These are phyloP conservation scores for Silene uniflora DNA, from an alignment of 148 eudicot genomes.

Conservation along the genomic window DNA sequence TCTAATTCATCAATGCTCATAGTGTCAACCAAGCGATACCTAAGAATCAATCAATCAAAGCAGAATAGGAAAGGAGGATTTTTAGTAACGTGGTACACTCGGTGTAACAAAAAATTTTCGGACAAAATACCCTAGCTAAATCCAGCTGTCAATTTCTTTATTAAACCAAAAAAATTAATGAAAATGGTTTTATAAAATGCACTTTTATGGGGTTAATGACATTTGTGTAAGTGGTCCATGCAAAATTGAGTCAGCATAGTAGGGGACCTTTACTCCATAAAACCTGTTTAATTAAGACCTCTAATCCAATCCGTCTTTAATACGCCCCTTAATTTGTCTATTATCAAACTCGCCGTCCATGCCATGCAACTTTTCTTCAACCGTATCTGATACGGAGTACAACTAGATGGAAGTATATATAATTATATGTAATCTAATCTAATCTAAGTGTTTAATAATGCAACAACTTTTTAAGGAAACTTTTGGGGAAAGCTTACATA, in stretches of 20 bases:
- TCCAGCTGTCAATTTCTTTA: background rate
- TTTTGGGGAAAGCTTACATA: background rate
- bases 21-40: no score
- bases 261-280: slow-evolving; percentile 21
- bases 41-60: no score
- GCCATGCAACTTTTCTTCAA: background rate
- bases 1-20: no score
- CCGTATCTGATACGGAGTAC: background rate
- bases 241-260: slow-evolving; percentile 11
- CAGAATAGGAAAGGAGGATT: no score
- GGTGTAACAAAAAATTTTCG: no score
- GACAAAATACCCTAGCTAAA: no score
- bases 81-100: no score
- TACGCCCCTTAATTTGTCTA: background rate
- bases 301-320: background rate
- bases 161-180: background rate
- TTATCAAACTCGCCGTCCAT: slow-evolving; percentile 7
- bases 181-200: background rate
- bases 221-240: slow-evolving; percentile 12
- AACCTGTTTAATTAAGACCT: background rate
- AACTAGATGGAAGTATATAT: background rate
- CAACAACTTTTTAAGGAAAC: background rate
- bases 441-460: background rate
- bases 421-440: background rate
- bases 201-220: background rate